Evolutionary conservation across 495 filamentous ascomycete genomes (phyloP).

Genomic region (Entonaema liquescens): DNA sequence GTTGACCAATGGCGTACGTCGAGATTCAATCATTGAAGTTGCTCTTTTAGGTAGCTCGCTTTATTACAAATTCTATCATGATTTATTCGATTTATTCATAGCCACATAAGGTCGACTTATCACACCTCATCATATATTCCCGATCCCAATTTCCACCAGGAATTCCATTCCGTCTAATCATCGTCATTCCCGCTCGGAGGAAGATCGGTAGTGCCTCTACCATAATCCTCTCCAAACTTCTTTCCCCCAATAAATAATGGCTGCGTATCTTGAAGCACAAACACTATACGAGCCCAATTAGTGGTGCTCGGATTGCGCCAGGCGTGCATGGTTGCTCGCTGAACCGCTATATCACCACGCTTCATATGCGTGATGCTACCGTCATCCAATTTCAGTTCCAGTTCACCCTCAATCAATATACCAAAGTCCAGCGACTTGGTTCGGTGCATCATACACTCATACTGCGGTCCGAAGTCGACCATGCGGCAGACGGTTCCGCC

Average conservation of each 20-base stretch:
- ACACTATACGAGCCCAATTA: constrained; percentile 50
- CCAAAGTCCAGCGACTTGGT: constrained; percentile 80
- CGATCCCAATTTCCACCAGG: not conserved
- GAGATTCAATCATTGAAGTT: not conserved
- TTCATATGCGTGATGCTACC: constrained; percentile 64
- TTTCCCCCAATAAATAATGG: constrained; percentile 55
- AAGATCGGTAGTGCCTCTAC: constrained; percentile 46
- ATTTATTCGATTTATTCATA: no score
- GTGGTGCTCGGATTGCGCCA: constrained; percentile 67
- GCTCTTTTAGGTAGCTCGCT: not conserved
- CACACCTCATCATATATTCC: no score
- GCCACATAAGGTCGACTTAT: no score
- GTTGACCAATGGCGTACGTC: constrained; percentile 11
- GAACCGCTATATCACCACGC: constrained; percentile 69
- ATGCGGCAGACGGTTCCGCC: constrained; percentile 65
- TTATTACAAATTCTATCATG: not conserved
- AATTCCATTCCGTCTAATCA: no score
- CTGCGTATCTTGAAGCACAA: constrained; percentile 48
- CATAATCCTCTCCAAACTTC: constrained; percentile 60
- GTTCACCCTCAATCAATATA: constrained; percentile 75
- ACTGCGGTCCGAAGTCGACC: constrained; percentile 67
- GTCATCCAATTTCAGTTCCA: constrained; percentile 70
- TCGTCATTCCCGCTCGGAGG: constrained; percentile 53
- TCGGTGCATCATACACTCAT: constrained; percentile 70
- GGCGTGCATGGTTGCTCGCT: constrained; percentile 73